A percentile compares a stretch with the other conserved stretches of the same genome.
These are phyloP conservation scores for Paecilomyces formosus DNA, from an alignment of 2,329 filamentous ascomycete genomes.

Conservation along the genomic window DNA sequence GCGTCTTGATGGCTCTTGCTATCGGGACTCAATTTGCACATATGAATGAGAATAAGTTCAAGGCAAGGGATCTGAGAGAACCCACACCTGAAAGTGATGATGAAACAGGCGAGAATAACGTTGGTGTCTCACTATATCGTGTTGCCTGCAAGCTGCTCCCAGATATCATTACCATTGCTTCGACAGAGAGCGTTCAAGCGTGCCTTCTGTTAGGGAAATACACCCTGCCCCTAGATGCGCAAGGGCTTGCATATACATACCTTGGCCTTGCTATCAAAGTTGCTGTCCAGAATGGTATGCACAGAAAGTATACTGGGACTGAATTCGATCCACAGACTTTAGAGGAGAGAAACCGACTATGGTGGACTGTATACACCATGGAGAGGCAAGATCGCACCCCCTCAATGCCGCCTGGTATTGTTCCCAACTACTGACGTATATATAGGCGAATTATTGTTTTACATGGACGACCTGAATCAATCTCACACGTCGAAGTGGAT, in stretches of 20 bases:
- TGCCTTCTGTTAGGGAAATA: conserved; percentile 51
- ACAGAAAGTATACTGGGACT: conserved; percentile 44
- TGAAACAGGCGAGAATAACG: conserved; percentile 43
- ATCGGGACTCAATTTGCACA: conserved; percentile 40
- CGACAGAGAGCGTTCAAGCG: conserved; percentile 52
- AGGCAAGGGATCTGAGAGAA: conserved; percentile 19
- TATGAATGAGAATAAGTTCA: conserved; percentile 29
- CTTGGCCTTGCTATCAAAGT: conserved; percentile 50
- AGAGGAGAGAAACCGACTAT: conserved; percentile 50
- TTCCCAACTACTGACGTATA: conserved; percentile 5
- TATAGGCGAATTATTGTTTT: conserved; percentile 48
- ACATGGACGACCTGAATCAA: conserved; percentile 49
- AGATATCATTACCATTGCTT: conserved; percentile 50
- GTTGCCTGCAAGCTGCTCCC: conserved; percentile 48
- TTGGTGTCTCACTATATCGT: conserved; percentile 51
- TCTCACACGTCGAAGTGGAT: conserved; percentile 47
- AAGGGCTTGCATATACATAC: conserved; percentile 51
- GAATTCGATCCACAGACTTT: conserved; percentile 42
- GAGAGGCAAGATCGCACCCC: conserved; percentile 39
- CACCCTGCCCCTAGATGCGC: conserved; percentile 48
- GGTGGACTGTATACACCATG: conserved; percentile 52
- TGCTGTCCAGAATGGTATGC: conserved; percentile 55
- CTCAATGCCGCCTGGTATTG: background rate
- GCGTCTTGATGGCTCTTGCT: conserved; percentile 36
- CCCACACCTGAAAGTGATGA: conserved; percentile 23